Percentiles rank a stretch among this genome's conserved stretches.
Conservation (phyloP, 2,329 filamentous ascomycete genomes). For the Tolypocladium endophyticum region DNA sequence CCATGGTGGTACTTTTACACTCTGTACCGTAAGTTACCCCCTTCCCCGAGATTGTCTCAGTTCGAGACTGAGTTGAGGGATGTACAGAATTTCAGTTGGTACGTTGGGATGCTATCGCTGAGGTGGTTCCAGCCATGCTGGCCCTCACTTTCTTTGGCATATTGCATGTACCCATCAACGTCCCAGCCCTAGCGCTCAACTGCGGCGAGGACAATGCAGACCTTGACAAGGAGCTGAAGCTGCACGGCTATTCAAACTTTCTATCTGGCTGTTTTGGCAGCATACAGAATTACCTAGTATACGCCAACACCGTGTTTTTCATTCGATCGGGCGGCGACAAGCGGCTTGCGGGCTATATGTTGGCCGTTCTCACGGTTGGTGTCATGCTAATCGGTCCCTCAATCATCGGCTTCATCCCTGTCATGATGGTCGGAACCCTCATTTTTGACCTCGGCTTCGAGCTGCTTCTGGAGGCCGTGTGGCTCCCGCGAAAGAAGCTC, state of each 20-base stretch:
- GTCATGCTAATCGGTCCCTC: slow-evolving; percentile 79
- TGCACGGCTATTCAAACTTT: slow-evolving; percentile 89
- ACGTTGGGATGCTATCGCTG: slow-evolving; percentile 71
- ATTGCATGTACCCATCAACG: slow-evolving; percentile 94
- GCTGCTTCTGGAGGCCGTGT: slow-evolving; percentile 76
- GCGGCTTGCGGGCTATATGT: slow-evolving; percentile 73
- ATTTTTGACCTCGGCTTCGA: slow-evolving; percentile 96
- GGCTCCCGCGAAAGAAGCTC: slow-evolving; percentile 79
- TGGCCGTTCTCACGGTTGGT: slow-evolving; percentile 69
- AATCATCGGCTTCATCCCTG: slow-evolving; percentile 86
- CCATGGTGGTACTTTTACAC: slow-evolving; percentile 99
- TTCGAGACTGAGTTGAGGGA: slow-evolving; percentile 4
- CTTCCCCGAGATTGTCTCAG: background rate
- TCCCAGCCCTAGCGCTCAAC: slow-evolving; percentile 82
- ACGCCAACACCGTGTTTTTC: slow-evolving; percentile 95
- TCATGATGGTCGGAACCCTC: slow-evolving; percentile 91
- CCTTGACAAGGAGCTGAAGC: slow-evolving; percentile 80
- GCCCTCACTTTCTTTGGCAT: slow-evolving; percentile 96
- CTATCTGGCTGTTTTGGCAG: slow-evolving; percentile 79
- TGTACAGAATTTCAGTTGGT: slow-evolving; percentile 64
- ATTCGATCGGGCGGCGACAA: slow-evolving; percentile 85
- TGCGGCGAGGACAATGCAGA: slow-evolving; percentile 88
- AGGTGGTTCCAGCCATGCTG: slow-evolving; percentile 88
- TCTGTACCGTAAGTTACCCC: slow-evolving; percentile 61
- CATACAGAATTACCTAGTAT: slow-evolving; percentile 94